Percentiles rank a stretch among this genome's conserved stretches.
Conservation (phyloP, 208 protist genomes). For the Leptomonas seymouri region DNA sequence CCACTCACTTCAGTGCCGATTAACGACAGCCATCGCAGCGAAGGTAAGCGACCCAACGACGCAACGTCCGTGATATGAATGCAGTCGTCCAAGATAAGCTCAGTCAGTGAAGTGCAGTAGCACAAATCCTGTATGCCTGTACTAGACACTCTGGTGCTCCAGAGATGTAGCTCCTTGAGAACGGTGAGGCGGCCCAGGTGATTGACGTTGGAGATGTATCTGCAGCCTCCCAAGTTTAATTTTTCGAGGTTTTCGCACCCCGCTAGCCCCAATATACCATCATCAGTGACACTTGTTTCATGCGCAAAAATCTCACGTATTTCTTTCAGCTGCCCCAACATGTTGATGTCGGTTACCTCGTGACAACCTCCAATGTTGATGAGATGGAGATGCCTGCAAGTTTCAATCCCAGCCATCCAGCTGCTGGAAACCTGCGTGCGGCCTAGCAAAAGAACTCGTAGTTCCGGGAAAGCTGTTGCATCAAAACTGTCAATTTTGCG, state of each 20-base stretch:
- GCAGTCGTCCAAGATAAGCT: slow-evolving; percentile 60
- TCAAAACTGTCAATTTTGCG: slow-evolving; percentile 14
- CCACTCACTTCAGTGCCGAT: slow-evolving; percentile 42
- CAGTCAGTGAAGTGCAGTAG: slow-evolving; percentile 35
- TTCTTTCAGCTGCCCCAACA: slow-evolving; percentile 9
- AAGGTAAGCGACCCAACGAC: slow-evolving; percentile 29
- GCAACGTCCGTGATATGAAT: slow-evolving; percentile 40
- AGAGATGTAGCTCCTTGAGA: slow-evolving; percentile 60
- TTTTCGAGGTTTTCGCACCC: slow-evolving; percentile 42
- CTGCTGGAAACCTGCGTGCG: slow-evolving; percentile 13
- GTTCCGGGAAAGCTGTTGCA: slow-evolving; percentile 4
- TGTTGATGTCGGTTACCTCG: slow-evolving; percentile 14
- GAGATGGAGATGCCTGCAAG: slow-evolving; percentile 8
- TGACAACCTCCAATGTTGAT: slow-evolving; percentile 27
- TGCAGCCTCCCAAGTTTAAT: slow-evolving; percentile 51
- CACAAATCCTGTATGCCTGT: slow-evolving; percentile 41
- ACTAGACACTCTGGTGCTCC: slow-evolving; percentile 50
- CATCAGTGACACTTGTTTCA: slow-evolving; percentile 40
- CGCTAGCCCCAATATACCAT: slow-evolving; percentile 32
- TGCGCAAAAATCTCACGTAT: slow-evolving; percentile 49
- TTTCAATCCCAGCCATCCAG: slow-evolving; percentile 8
- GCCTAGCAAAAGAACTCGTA: slow-evolving; percentile 15
- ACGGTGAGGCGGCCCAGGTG: slow-evolving; percentile 24
- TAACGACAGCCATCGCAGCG: slow-evolving; percentile 44
- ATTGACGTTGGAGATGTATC: slow-evolving; percentile 56